Conservation (phyloP, 1,284 basidiomycete species). For the Ustilago trichophora region DNA sequence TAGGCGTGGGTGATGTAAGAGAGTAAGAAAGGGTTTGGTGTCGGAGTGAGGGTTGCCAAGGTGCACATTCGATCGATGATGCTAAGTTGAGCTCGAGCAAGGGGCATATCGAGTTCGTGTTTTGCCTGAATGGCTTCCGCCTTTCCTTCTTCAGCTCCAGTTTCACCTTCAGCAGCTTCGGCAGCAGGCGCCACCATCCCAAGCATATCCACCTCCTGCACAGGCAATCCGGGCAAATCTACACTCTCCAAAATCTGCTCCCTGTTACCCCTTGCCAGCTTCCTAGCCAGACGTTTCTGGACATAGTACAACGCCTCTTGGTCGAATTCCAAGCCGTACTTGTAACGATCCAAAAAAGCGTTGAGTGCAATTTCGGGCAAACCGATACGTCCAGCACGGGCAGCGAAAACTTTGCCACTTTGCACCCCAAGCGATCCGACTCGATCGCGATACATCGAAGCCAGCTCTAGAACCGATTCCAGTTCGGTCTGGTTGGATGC, state of each 20-base stretch:
- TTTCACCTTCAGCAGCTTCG: background rate
- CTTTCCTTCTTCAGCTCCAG: conserved; percentile 16
- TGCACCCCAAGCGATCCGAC: conserved; percentile 23
- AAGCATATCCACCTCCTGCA: conserved; percentile 17
- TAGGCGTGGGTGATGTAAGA: conserved; percentile 21
- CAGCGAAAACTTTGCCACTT: conserved; percentile 1
- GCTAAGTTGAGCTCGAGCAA: conserved; percentile 21
- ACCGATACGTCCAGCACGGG: conserved; percentile 2
- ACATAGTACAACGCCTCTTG: conserved; percentile 18
- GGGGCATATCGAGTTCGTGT: conserved; percentile 32
- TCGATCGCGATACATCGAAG: conserved; percentile 30
- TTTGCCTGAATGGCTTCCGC: conserved; percentile 15
- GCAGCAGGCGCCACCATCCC: conserved; percentile 7
- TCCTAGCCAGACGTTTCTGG: conserved; percentile 5
- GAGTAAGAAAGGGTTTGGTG: conserved; percentile 13
- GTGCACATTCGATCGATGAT: conserved; percentile 43
- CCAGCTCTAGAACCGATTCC: conserved; percentile 12
- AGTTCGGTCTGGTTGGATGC: conserved; percentile 14
- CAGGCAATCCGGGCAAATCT: conserved; percentile 17
- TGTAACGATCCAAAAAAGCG: conserved; percentile 33
- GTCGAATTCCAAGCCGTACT: conserved; percentile 28
- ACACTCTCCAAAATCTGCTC: conserved; percentile 23
- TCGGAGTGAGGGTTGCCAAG: conserved; percentile 8
- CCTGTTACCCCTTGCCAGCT: conserved; percentile 3
- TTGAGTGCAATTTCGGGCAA: conserved; percentile 36